A percentile compares a stretch with the other conserved stretches of the same genome.
These are phyloP conservation scores for Barnettozyma sp. DNA, from an alignment of 805 yeast genomes.

Conservation along the genomic window DNA sequence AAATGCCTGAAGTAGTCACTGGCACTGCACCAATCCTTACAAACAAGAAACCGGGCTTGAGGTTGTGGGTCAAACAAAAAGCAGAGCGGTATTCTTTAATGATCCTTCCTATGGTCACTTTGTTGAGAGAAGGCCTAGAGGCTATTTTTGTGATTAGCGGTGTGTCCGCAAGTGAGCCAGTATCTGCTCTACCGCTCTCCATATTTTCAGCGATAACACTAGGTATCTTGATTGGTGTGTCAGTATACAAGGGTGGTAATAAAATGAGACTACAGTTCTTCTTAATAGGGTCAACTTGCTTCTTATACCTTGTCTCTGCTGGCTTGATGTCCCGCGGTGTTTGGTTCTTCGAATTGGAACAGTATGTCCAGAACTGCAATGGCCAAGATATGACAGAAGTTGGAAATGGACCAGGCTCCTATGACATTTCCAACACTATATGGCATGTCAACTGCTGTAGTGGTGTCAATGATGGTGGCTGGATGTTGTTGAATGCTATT, in stretches of 20 bases:
- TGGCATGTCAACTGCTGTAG: constrained; percentile 97
- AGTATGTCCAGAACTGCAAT: constrained; percentile 60
- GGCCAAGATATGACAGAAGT: constrained; percentile 83
- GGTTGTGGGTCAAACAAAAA: constrained; percentile 13
- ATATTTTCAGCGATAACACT: constrained; percentile 50
- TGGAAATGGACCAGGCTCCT: constrained; percentile 91
- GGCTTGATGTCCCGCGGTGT: constrained; percentile 85
- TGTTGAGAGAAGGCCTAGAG: constrained; percentile 86
- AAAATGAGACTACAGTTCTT: constrained; percentile 70
- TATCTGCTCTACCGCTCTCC: constrained; percentile 57
- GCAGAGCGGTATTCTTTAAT: constrained; percentile 60
- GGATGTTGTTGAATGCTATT: constrained; percentile 87
- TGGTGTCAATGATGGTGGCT: constrained; percentile 82
- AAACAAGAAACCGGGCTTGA: constrained; percentile 6
- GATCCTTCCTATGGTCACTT: constrained; percentile 75
- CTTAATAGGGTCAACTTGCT: constrained; percentile 68
- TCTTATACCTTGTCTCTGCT: constrained; percentile 79
- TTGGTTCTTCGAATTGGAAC: constrained; percentile 82
- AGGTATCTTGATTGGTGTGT: constrained; percentile 60
- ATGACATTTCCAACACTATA: constrained; percentile 66
- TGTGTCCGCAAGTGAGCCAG: constrained; percentile 68
- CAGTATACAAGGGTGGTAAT: constrained; percentile 72
- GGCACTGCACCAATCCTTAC: too few relatives aligned
- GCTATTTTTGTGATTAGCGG: constrained; percentile 92
- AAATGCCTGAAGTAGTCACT: constrained; percentile 7